Percentiles rank a stretch among this genome's conserved stretches.
These are phyloP conservation scores for Suhomyces pyralidae DNA, from an alignment of 805 yeast genomes.

Conservation along the genomic window DNA sequence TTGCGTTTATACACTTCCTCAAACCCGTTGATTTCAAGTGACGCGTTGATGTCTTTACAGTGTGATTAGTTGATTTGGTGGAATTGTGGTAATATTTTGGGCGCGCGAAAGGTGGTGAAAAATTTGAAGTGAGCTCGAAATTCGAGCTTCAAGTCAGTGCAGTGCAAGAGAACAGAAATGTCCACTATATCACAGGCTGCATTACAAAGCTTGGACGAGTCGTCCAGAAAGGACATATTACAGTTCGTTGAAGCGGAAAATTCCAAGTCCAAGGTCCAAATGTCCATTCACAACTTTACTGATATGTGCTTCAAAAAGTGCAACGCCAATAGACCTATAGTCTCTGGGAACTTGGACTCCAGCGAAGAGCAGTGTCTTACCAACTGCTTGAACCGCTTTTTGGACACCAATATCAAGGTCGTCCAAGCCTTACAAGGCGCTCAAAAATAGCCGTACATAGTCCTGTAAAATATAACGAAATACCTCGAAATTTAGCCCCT, in stretches of 20 bases:
- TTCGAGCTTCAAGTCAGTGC: neutral
- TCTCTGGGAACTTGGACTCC: slow-evolving; percentile 47
- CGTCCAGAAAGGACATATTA: slow-evolving; percentile 69
- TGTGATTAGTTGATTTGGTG: neutral
- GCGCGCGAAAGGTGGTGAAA: neutral
- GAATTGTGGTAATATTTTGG: neutral
- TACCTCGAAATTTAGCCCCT: neutral
- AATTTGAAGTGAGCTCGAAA: neutral
- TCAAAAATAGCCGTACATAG: slow-evolving; percentile 1
- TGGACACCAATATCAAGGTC: slow-evolving; percentile 83
- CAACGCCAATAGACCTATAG: slow-evolving; percentile 45
- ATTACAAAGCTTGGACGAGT: slow-evolving; percentile 52
- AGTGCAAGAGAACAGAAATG: slow-evolving; percentile 16
- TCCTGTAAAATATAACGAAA: neutral
- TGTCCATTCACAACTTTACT: slow-evolving; percentile 83
- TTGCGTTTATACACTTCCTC: neutral
- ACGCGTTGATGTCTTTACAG: neutral
- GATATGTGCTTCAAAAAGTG: slow-evolving; percentile 90
- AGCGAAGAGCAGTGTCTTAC: slow-evolving; percentile 70
- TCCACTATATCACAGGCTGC: slow-evolving; percentile 35
- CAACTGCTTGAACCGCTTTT: slow-evolving; percentile 80
- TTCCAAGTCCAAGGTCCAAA: slow-evolving; percentile 82
- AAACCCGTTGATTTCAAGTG: neutral
- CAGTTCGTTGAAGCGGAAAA: slow-evolving; percentile 79
- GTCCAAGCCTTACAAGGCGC: slow-evolving; percentile 52